Evolutionary conservation across 2,329 filamentous ascomycete species (phyloP), one percentile per base, ranked within the genome.

Genomic region (Aspergillus sp.): DNA sequence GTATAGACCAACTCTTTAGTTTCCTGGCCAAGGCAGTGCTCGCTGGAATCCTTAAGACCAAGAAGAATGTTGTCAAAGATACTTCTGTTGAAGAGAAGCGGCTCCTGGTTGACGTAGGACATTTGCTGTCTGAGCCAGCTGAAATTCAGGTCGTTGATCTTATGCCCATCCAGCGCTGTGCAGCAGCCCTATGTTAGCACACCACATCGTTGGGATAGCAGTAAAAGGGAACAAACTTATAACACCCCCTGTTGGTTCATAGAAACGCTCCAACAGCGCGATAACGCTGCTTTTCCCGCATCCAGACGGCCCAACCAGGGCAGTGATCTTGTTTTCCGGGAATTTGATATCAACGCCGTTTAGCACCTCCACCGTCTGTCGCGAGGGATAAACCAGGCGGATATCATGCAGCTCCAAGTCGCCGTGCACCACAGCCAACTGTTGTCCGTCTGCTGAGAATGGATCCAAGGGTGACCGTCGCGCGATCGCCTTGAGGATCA

Each of bases 281-380:
- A 96, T 86, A 61, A 96, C 91, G 0, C 91, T 96, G 62, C 87
- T 90, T 76, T 96, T 96, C 48, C 91, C 91, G 34, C 87, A 91
- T 17, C 91, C 91, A 6, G 91, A 96, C 0, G 90, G 88, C 61
- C 91, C 91, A 4, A 96, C 92, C 1, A 96, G 78, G 2, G 92
- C 92, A 0, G 91, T 93, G 22, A 88, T 90, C 77, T 93, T 93
- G 15, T 9, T 19, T 5, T 15, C 40, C 9, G n/a, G 15, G 11
- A n/a, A 42, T 17, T 9, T 4, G 6, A 11, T 15, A 9, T 9
- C n/a, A 15, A 20, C 9, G 15, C 2, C 8, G 15, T 17, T 11
- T 3, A 42, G 40, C n/a, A 42, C 17, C 15, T 19, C 17, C 13
- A 42, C 40, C 4, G 9, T 19, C 9, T n/a, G 15, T 3, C 40